These are phyloP conservation scores for Hamigera avellanea DNA, from an alignment of 495 filamentous ascomycete species.

Conservation along the genomic window DNA sequence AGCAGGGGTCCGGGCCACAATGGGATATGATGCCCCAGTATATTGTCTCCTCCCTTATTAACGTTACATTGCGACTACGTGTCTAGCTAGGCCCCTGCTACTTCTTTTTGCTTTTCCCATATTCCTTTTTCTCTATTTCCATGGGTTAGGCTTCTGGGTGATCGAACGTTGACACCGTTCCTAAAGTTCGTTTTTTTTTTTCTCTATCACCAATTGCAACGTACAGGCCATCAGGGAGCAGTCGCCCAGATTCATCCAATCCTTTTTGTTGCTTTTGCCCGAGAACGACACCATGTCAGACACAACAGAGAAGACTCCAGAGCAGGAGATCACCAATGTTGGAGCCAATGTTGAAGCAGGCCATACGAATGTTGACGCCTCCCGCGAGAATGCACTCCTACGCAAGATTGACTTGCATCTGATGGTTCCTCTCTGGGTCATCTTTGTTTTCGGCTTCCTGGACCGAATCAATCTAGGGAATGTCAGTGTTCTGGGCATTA, in stretches of 20 bases:
- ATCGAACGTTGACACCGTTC: too few relatives aligned
- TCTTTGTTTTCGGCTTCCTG: constrained; percentile 10
- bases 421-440: constrained; percentile 9
- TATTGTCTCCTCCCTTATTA: too few relatives aligned
- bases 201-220: background rate
- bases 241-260: too few relatives aligned
- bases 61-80: too few relatives aligned
- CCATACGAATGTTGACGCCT: background rate
- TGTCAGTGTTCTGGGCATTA: constrained; percentile 40
- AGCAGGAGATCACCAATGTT: background rate
- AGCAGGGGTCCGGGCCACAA: too few relatives aligned
- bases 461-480: constrained; percentile 43
- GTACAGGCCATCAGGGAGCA: too few relatives aligned
- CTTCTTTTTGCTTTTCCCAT: too few relatives aligned
- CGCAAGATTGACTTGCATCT: constrained; percentile 9
- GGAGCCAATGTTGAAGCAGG: background rate
- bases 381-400: background rate
- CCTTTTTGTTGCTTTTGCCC: too few relatives aligned
- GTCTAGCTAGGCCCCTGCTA: too few relatives aligned
- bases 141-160: too few relatives aligned
- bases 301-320: background rate
- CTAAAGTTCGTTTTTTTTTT: background rate
- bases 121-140: too few relatives aligned
- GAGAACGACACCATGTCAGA: background rate
- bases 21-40: too few relatives aligned